phyloP scores from a whole-genome alignment of 768 basidiomycete species.

The Mycena crocata region DNA sequence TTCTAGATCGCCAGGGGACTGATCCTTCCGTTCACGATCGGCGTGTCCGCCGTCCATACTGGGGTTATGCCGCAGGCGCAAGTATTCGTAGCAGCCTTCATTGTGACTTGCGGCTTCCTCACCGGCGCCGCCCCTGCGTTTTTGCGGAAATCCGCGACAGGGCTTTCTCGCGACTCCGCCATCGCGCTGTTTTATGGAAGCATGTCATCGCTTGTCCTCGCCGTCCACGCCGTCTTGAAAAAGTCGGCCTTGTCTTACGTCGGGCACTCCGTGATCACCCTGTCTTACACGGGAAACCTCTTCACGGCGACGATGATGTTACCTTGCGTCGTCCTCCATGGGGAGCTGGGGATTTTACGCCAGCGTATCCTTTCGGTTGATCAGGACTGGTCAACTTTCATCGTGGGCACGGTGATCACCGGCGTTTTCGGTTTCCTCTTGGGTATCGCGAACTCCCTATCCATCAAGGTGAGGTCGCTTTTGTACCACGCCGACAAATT shows the following conservation, averaged over 20 bases:
- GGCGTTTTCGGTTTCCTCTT: conserved; percentile 84
- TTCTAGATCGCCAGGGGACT: conserved; percentile 26
- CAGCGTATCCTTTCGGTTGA: not conserved
- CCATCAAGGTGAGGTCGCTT: conserved; percentile 65
- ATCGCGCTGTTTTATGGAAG: conserved; percentile 21
- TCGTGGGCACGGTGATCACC: conserved; percentile 49
- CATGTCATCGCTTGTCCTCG: conserved; percentile 28
- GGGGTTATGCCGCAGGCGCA: not conserved
- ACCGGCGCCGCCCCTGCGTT: conserved; percentile 22
- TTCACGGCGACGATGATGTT: conserved; percentile 9
- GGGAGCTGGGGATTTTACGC: conserved; percentile 14
- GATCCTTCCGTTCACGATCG: conserved; percentile 27
- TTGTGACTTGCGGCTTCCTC: conserved; percentile 30
- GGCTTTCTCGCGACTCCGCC: conserved; percentile 23
- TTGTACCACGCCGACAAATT: not conserved
- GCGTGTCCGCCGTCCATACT: conserved; percentile 9
- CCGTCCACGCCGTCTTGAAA: conserved; percentile 32
- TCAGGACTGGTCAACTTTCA: conserved; percentile 24
- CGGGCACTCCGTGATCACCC: conserved; percentile 19
- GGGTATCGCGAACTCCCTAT: conserved; percentile 80
- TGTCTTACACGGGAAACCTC: conserved; percentile 26
- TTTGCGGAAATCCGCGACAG: not conserved
- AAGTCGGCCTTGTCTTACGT: conserved; percentile 48
- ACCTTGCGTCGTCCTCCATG: conserved; percentile 17
- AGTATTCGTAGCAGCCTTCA: conserved; percentile 11